Percentiles rank a stretch among this genome's conserved stretches.
Conservation (phyloP, 257 asterid species). For the Solanum tarijense region DNA sequence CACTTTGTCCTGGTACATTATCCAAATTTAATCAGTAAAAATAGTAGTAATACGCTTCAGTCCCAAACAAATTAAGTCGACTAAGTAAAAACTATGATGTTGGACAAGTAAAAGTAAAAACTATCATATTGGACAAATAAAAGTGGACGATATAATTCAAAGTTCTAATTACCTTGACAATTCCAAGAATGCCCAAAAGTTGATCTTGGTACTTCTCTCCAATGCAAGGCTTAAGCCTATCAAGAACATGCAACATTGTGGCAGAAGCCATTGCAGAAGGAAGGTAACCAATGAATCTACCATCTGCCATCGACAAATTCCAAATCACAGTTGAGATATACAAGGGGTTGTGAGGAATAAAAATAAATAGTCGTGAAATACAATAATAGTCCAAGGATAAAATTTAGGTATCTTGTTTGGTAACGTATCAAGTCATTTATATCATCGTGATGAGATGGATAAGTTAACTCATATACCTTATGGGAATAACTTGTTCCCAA, state of each 20-base stretch:
- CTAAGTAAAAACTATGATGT: not conserved
- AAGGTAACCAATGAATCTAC: slow-evolving; percentile 44
- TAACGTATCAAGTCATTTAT: no score
- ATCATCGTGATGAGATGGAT: no score
- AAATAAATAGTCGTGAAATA: no score
- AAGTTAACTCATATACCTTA: not conserved
- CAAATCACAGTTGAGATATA: not conserved
- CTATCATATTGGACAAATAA: not conserved
- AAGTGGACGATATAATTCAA: not conserved
- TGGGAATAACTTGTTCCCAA: no score
- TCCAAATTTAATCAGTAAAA: not conserved
- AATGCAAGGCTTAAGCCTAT: slow-evolving; percentile 42
- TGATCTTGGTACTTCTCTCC: slow-evolving; percentile 43
- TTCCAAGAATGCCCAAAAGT: slow-evolving; percentile 54
- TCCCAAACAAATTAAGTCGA: not conserved
- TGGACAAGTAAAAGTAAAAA: no score
- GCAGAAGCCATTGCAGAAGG: slow-evolving; percentile 89
- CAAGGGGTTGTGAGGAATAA: not conserved
- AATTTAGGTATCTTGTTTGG: no score
- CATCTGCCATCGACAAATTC: slow-evolving; percentile 30
- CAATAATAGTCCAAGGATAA: no score
- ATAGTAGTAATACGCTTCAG: not conserved
- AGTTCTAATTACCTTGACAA: slow-evolving; percentile 38
- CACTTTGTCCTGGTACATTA: slow-evolving; percentile 47
- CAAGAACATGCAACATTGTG: slow-evolving; percentile 54